A percentile compares a stretch with the other conserved stretches of the same genome.
These are phyloP conservation scores for Sordaria brevicollis DNA, from an alignment of 495 filamentous ascomycete genomes.

Conservation along the genomic window DNA sequence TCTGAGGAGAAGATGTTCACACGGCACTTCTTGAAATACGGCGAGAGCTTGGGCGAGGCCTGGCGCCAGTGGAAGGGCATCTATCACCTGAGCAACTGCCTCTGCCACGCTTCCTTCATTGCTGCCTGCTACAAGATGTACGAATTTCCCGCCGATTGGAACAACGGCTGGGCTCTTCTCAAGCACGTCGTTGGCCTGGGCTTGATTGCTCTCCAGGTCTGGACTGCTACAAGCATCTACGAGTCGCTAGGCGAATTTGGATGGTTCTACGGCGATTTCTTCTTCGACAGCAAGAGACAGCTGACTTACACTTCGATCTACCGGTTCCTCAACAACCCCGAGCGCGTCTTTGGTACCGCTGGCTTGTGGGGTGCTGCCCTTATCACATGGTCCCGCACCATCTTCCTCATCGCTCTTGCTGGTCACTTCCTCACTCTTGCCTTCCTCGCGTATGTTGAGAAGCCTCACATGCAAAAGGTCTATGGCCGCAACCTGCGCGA, in stretches of 20 bases:
- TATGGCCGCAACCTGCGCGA: conserved; percentile 76
- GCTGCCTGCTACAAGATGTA: conserved; percentile 97
- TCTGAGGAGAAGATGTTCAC: conserved; percentile 89
- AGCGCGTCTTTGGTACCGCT: conserved; percentile 84
- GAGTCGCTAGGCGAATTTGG: conserved; percentile 96
- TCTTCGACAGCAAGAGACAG: conserved; percentile 78
- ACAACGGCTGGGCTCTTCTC: conserved; percentile 69
- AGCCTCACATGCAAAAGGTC: conserved; percentile 97
- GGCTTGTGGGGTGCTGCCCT: conserved; percentile 94
- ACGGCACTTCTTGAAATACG: conserved; percentile 92
- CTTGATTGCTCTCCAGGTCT: conserved; percentile 77
- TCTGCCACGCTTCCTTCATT: conserved; percentile 83
- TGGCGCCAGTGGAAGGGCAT: conserved; percentile 98
- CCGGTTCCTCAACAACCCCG: conserved; percentile 94
- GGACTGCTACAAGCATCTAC: conserved; percentile 90
- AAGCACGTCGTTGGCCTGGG: conserved; percentile 76
- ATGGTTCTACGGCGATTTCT: conserved; percentile 99
- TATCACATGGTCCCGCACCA: conserved; percentile 74
- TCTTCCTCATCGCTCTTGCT: conserved; percentile 74
- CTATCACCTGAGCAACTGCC: conserved; percentile 81
- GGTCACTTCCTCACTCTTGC: conserved; percentile 75
- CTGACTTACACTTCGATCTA: conserved; percentile 96
- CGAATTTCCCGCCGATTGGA: conserved; percentile 70
- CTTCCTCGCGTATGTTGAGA: conserved; percentile 90
- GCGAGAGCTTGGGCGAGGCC: conserved; percentile 78